A percentile compares a stretch with the other conserved stretches of the same genome.
These are phyloP conservation scores for Asterionellopsis glacialis DNA, from an alignment of 108 stramenopile genomes.

Conservation along the genomic window DNA sequence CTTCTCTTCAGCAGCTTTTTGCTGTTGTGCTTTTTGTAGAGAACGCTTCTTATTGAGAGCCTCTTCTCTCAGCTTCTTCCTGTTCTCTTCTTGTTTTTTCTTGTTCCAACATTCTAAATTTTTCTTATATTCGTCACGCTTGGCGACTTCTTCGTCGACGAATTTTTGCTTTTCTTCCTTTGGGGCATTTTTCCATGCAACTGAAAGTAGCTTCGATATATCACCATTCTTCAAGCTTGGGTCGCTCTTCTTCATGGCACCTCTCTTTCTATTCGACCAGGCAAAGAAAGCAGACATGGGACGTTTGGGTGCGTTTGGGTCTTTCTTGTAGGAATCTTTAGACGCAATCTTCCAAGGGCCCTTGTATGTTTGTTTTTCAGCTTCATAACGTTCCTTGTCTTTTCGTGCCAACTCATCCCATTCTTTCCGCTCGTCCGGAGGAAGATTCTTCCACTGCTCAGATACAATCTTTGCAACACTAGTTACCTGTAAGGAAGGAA, in stretches of 20 bases:
- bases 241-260: neutral
- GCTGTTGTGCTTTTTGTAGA: too few relatives aligned
- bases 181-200: slow-evolving; percentile 33
- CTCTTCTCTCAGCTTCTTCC: too few relatives aligned
- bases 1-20: too few relatives aligned
- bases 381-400: slow-evolving; percentile 40
- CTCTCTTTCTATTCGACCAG: slow-evolving; percentile 28
- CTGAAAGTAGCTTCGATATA: slow-evolving; percentile 6
- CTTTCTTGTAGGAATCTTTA: neutral
- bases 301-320: neutral
- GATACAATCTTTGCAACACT: slow-evolving; percentile 35
- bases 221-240: neutral
- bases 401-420: slow-evolving; percentile 26
- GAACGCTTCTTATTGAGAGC: too few relatives aligned
- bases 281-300: slow-evolving; percentile 8
- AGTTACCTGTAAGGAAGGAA: slow-evolving; percentile 14
- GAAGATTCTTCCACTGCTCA: slow-evolving; percentile 23
- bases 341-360: slow-evolving; percentile 14
- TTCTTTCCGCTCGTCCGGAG: slow-evolving; percentile 10
- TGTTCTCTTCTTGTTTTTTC: neutral
- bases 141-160: slow-evolving; percentile 19
- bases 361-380: slow-evolving; percentile 33
- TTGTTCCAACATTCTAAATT: slow-evolving; percentile 22
- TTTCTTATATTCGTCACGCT: slow-evolving; percentile 22
- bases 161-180: slow-evolving; percentile 25